phyloP scores from a whole-genome alignment of 345 rosid species.

The Angophora floribunda region DNA sequence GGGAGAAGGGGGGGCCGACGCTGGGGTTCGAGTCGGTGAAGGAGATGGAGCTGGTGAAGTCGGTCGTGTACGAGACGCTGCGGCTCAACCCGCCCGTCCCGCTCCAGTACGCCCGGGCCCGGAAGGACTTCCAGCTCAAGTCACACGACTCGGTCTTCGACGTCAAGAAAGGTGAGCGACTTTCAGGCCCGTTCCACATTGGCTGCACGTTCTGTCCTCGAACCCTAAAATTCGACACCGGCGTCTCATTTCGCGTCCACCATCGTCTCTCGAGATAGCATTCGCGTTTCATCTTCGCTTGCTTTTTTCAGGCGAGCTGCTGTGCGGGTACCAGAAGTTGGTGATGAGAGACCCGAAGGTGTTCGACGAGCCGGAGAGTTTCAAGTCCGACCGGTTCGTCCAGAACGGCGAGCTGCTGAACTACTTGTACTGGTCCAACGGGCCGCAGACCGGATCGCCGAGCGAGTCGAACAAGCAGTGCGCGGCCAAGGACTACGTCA shows the following conservation, averaged over 20 bases:
- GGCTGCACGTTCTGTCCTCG: background rate
- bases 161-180: conserved; percentile 58
- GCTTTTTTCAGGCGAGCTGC: conserved; percentile 34
- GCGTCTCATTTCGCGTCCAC: background rate
- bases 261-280: background rate
- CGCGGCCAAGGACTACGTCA: conserved; percentile 60
- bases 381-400: conserved; percentile 56
- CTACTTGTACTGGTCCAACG: conserved; percentile 79
- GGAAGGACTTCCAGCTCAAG: conserved; percentile 56
- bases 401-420: conserved; percentile 31
- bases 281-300: background rate
- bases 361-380: conserved; percentile 60
- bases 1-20: conserved; percentile 20
- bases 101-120: conserved; percentile 61
- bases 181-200: background rate
- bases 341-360: conserved; percentile 62
- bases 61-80: conserved; percentile 71
- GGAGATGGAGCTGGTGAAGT: conserved; percentile 61
- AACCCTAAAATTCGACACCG: background rate
- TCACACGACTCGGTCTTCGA: conserved; percentile 59
- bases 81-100: conserved; percentile 75
- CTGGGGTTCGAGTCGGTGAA: conserved; percentile 49
- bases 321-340: conserved; percentile 66
- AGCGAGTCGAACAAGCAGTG: conserved; percentile 69
- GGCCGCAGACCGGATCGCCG: conserved; percentile 75